Evolutionary conservation across 2,329 filamentous ascomycete genomes (phyloP).

Genomic region (Nemania sp.): DNA sequence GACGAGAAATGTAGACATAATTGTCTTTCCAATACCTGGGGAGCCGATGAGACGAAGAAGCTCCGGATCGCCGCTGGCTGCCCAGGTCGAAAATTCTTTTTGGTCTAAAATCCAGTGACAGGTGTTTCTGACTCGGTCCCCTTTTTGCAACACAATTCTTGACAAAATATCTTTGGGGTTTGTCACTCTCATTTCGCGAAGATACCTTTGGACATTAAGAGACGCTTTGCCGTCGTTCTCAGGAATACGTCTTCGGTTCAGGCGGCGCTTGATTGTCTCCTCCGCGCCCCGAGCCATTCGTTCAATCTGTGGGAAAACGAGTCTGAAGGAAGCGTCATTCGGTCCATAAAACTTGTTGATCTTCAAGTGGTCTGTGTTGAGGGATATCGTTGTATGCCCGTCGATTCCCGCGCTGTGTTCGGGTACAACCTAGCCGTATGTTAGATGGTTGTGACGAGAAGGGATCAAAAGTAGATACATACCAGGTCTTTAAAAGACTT

Average conservation of each 20-base stretch:
- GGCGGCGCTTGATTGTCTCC: not conserved
- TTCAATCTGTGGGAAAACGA: not conserved
- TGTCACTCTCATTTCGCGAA: not conserved
- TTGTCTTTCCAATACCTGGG: not conserved
- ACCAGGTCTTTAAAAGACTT: not conserved
- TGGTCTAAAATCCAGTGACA: not conserved
- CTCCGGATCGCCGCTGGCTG: not conserved
- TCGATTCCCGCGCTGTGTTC: not conserved
- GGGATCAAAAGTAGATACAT: not conserved
- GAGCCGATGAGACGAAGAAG: not conserved
- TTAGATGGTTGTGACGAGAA: not conserved
- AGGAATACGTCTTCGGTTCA: not conserved
- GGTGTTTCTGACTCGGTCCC: not conserved
- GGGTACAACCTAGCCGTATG: not conserved
- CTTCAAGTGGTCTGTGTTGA: not conserved
- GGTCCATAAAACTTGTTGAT: not conserved
- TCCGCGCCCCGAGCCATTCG: not conserved
- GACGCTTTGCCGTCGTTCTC: not conserved
- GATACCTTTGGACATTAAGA: not conserved
- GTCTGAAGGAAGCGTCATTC: not conserved
- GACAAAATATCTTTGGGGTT: not conserved
- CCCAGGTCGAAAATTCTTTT: not conserved
- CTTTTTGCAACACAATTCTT: not conserved
- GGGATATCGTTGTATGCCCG: not conserved
- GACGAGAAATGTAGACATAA: not conserved